Percentiles rank a stretch among this genome's conserved stretches.
Conservation (phyloP, 2,329 filamentous ascomycete genomes). For the Pseudocercospora crystallina region DNA sequence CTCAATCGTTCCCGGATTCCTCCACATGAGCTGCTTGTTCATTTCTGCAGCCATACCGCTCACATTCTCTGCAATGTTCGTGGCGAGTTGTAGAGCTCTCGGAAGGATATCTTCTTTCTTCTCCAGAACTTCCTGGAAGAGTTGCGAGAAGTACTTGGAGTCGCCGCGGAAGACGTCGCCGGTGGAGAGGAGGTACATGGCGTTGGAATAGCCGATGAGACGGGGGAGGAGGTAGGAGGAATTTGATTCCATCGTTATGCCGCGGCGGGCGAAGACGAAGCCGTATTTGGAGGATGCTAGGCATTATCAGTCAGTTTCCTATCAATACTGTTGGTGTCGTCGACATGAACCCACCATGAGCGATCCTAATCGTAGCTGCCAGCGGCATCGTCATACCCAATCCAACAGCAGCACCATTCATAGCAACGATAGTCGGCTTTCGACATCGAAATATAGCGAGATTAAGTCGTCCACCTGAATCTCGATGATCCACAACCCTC, state of each 20-base stretch:
- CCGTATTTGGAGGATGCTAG: slow-evolving; percentile 3
- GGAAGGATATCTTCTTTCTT: slow-evolving; percentile 59
- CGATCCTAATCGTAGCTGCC: slow-evolving; percentile 44
- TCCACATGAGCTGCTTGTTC: slow-evolving; percentile 17
- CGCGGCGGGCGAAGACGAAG: slow-evolving; percentile 18
- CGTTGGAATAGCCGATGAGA: slow-evolving; percentile 15
- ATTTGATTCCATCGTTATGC: slow-evolving; percentile 18
- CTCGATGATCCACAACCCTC: slow-evolving; percentile 31
- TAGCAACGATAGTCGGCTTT: slow-evolving; percentile 60
- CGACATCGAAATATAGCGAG: slow-evolving; percentile 58
- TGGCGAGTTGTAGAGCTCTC: slow-evolving; percentile 62
- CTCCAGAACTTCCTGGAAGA: slow-evolving; percentile 32
- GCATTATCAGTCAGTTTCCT: not conserved
- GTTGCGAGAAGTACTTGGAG: slow-evolving; percentile 6
- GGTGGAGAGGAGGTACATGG: slow-evolving; percentile 16
- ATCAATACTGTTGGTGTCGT: too few species aligned
- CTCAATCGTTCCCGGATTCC: slow-evolving; percentile 10
- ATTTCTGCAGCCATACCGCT: slow-evolving; percentile 42
- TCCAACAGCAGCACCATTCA: slow-evolving; percentile 61
- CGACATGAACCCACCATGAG: not conserved
- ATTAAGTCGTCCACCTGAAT: slow-evolving; percentile 55
- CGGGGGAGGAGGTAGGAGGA: slow-evolving; percentile 19
- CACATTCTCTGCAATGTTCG: slow-evolving; percentile 65
- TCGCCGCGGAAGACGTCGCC: slow-evolving; percentile 12
- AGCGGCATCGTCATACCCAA: slow-evolving; percentile 64